phyloP scores from a whole-genome alignment of 2,329 filamentous ascomycete species.

The Hypoxylon sp. region DNA sequence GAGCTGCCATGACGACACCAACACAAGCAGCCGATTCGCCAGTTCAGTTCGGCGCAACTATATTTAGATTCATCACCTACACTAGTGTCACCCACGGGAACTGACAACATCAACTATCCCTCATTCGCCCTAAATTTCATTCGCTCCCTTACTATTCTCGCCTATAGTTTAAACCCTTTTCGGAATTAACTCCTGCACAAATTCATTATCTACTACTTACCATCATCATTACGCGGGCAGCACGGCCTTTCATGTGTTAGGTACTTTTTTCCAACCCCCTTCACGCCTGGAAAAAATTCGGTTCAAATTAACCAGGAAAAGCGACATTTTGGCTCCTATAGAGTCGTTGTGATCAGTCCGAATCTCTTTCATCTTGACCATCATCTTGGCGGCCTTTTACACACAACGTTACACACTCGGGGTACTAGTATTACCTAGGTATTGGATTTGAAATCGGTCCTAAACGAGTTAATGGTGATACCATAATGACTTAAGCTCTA shows the following conservation, averaged over 20 bases:
- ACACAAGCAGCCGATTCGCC: slow-evolving; percentile 44
- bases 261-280: slow-evolving; percentile 1
- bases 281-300: background rate
- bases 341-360: slow-evolving; percentile 6
- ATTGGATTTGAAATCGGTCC: slow-evolving; percentile 12
- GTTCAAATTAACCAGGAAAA: background rate
- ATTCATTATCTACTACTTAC: slow-evolving; percentile 16
- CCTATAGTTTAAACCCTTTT: slow-evolving; percentile 22
- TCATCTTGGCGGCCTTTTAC: background rate
- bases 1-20: slow-evolving; percentile 42
- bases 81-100: slow-evolving; percentile 31
- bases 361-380: background rate
- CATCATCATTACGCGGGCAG: background rate
- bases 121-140: slow-evolving; percentile 27
- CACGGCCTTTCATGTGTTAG: slow-evolving; percentile 5
- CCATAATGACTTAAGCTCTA: slow-evolving; percentile 22
- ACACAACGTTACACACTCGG: background rate
- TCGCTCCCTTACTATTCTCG: slow-evolving; percentile 27
- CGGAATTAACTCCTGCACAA: slow-evolving; percentile 17
- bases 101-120: slow-evolving; percentile 28
- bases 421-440: slow-evolving; percentile 17
- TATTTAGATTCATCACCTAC: slow-evolving; percentile 35
- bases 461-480: slow-evolving; percentile 10
- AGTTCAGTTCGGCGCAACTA: slow-evolving; percentile 35
- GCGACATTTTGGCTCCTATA: background rate